Evolutionary conservation across 805 yeast genomes (phyloP).

Genomic region (Yamadazyma kitorensis): DNA sequence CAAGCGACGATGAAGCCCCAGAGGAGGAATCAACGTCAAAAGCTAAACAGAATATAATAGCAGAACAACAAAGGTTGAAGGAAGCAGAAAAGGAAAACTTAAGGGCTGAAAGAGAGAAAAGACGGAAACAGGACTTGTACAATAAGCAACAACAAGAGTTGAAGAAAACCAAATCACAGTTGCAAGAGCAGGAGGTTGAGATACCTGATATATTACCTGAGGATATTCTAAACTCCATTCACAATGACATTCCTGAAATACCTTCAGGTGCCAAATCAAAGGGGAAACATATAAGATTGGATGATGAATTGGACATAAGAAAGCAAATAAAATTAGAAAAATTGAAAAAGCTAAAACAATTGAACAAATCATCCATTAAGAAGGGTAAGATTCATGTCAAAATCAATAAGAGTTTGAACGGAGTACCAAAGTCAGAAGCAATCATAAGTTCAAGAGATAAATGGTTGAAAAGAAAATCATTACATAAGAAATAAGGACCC

Average conservation of each 20-base stretch:
- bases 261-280: constrained; percentile 6
- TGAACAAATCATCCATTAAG: constrained; percentile 23
- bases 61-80: constrained; percentile 22
- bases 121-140: constrained; percentile 32
- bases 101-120: constrained; percentile 29
- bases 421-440: constrained; percentile 38
- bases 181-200: constrained; percentile 14
- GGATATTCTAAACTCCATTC: constrained; percentile 27
- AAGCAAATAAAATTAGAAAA: constrained; percentile 35
- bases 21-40: constrained; percentile 39
- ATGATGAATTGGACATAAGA: constrained; percentile 28
- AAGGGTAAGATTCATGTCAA: constrained; percentile 42
- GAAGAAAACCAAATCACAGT: constrained; percentile 17
- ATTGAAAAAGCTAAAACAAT: constrained; percentile 22
- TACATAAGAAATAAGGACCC: constrained; percentile 33
- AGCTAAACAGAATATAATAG: constrained; percentile 24
- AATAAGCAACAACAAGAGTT: constrained; percentile 35
- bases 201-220: constrained; percentile 44
- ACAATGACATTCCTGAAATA: constrained; percentile 6
- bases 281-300: constrained; percentile 30
- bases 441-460: constrained; percentile 29
- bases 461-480: constrained; percentile 41
- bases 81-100: constrained; percentile 22
- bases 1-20: constrained; percentile 36
- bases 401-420: constrained; percentile 25